phyloP scores from a whole-genome alignment of 495 filamentous ascomycete genomes.

The Aspergillus saccharolyticus region DNA sequence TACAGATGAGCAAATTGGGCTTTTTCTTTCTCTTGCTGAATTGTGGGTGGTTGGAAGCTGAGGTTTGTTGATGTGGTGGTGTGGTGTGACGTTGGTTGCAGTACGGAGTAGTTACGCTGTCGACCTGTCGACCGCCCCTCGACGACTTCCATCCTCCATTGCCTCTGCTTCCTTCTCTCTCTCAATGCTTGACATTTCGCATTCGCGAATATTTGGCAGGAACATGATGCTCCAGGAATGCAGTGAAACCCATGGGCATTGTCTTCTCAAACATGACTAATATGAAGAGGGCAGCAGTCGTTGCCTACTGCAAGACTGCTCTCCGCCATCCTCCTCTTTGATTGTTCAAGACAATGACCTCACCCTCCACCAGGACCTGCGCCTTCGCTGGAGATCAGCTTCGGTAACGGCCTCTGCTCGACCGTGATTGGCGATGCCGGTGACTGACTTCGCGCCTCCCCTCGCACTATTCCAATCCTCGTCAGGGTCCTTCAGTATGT shows the following conservation, averaged over 20 bases:
- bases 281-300: neutral
- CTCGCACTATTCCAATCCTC: neutral
- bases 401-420: neutral
- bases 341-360: neutral
- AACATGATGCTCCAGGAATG: neutral
- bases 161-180: too few species aligned
- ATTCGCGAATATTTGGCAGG: too few species aligned
- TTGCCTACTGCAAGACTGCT: neutral
- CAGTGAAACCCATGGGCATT: neutral
- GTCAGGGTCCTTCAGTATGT: constrained; percentile 8
- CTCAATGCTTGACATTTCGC: too few species aligned
- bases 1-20: neutral
- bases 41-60: neutral
- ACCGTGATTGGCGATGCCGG: constrained; percentile 5
- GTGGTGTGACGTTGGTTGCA: too few species aligned
- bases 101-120: too few species aligned
- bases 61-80: neutral
- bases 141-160: neutral
- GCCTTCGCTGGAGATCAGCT: neutral
- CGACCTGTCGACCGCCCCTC: too few species aligned
- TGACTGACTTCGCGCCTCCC: neutral
- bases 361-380: neutral
- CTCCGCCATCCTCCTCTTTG: neutral
- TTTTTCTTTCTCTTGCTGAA: too few species aligned
- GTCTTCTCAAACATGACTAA: neutral